Evolutionary conservation across 371 early-diverging fungal genomes (phyloP), one percentile per base, ranked within the genome.

Genomic region (Mucor saturninus): DNA sequence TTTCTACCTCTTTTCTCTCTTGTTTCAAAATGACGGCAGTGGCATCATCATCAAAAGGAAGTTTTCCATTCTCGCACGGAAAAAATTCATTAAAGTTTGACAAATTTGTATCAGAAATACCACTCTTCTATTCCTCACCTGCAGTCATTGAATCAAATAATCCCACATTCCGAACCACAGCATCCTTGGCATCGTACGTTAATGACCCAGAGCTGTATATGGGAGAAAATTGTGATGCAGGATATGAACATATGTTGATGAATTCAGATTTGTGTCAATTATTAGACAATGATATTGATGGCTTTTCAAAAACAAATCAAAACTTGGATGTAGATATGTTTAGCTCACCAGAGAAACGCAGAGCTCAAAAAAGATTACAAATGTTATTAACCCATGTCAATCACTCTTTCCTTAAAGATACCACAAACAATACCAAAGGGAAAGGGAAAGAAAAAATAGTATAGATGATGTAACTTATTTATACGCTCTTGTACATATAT

Each of bases 141-240:
- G 9, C 15, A 8, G 10, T 15, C 21, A 29, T 49, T 13, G 49
- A 49, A 28, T 28, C 30, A 49, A 10, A 10, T 28, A 26, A 6
- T 46, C 5, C 26, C 21, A 46, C 15, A 26, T 30, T 55, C 42
- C 39, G 26, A n/a, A 39, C 42, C 26, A 1, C 52, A 32, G 0
- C 61, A 21, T 43, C 65, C 5, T n/a, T 50, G 2, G 39, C 49
- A 11, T 9, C 4, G 4, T 35, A 21, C 6, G 21, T 14, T 5
- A 32, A 49, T 54, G 69, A 68, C 39, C 61, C 64, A 5, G 77
- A 77, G 40, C 56, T 77, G 10, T 59, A 46, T 14, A 48, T 73
- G 63, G 72, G 63, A 14, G 73, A 73, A 30, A 72, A 73, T 53
- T 59, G 69, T 32, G 76, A 76, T 59, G 56, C 65, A 3, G n/a